phyloP scores from a whole-genome alignment of 2,329 filamentous ascomycete species.

The Dactylellina cionopaga region DNA sequence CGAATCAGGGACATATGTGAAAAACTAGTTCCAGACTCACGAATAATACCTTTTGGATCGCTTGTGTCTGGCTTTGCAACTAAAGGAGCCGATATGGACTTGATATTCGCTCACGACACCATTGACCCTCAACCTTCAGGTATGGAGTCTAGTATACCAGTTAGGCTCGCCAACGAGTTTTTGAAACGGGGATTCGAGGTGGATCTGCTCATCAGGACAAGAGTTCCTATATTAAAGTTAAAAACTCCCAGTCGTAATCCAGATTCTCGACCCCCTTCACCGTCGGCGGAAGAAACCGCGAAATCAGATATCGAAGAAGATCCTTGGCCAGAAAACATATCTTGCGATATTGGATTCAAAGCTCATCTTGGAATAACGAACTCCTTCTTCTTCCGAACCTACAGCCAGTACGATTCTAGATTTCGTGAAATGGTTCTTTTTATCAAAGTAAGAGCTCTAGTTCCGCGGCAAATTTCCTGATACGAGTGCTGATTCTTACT shows the following conservation, averaged over 20 bases:
- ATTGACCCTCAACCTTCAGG: slow-evolving; percentile 57
- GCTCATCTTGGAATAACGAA: slow-evolving; percentile 86
- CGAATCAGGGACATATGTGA: slow-evolving; percentile 54
- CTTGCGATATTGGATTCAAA: slow-evolving; percentile 85
- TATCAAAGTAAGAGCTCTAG: slow-evolving; percentile 70
- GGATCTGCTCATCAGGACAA: slow-evolving; percentile 78
- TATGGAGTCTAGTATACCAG: slow-evolving; percentile 72
- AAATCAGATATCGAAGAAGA: slow-evolving; percentile 35
- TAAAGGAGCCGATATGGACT: slow-evolving; percentile 89
- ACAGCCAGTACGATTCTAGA: slow-evolving; percentile 79
- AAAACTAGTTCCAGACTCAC: slow-evolving; percentile 53
- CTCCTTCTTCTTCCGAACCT: slow-evolving; percentile 82
- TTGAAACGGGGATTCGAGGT: slow-evolving; percentile 78
- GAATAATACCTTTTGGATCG: slow-evolving; percentile 56
- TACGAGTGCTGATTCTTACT: slow-evolving; percentile 5
- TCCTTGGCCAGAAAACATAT: slow-evolving; percentile 53
- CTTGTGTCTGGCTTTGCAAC: slow-evolving; percentile 78
- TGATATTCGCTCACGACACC: slow-evolving; percentile 71
- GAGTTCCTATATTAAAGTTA: slow-evolving; percentile 88
- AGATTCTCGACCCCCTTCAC: slow-evolving; percentile 12
- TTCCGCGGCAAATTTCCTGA: not conserved
- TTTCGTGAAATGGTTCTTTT: slow-evolving; percentile 83
- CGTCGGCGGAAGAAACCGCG: slow-evolving; percentile 39
- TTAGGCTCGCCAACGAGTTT: slow-evolving; percentile 78
- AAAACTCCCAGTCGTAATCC: slow-evolving; percentile 60